phyloP scores from a whole-genome alignment of 805 yeast genomes.

The Candida piceae region DNA sequence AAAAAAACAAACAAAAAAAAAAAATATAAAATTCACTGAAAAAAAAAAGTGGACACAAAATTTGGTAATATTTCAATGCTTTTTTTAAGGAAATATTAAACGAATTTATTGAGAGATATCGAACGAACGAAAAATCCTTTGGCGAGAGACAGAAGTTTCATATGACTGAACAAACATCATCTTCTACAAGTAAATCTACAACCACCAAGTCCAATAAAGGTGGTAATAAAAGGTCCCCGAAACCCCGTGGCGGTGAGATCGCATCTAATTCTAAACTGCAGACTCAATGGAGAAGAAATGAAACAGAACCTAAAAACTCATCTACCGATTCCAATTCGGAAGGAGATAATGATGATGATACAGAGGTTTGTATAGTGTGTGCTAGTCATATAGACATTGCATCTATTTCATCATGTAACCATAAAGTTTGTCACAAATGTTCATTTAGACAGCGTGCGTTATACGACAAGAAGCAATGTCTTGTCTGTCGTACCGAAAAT shows the following conservation, averaged over 20 bases:
- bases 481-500: constrained; percentile 77
- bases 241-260: not conserved
- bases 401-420: constrained; percentile 80
- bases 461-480: constrained; percentile 67
- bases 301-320: not conserved
- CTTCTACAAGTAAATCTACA: not conserved
- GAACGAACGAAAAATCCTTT: too few species aligned
- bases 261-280: not conserved
- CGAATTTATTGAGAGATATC: too few species aligned
- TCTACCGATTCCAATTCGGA: not conserved
- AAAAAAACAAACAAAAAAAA: too few species aligned
- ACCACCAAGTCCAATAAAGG: not conserved
- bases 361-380: constrained; percentile 70
- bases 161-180: not conserved
- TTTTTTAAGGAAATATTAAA: too few species aligned
- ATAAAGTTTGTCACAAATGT: constrained; percentile 78
- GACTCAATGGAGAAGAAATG: constrained; percentile 11
- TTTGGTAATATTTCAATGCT: too few species aligned
- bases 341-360: constrained; percentile 5
- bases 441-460: constrained; percentile 77
- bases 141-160: too few species aligned
- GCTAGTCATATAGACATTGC: constrained; percentile 63
- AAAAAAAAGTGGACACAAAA: too few species aligned
- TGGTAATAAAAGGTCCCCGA: not conserved
- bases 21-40: too few species aligned